Percentiles rank a stretch among this genome's conserved stretches.
phyloP scores from a whole-genome alignment of 352 stramenopile genomes.

The Peronospora farinosa region DNA sequence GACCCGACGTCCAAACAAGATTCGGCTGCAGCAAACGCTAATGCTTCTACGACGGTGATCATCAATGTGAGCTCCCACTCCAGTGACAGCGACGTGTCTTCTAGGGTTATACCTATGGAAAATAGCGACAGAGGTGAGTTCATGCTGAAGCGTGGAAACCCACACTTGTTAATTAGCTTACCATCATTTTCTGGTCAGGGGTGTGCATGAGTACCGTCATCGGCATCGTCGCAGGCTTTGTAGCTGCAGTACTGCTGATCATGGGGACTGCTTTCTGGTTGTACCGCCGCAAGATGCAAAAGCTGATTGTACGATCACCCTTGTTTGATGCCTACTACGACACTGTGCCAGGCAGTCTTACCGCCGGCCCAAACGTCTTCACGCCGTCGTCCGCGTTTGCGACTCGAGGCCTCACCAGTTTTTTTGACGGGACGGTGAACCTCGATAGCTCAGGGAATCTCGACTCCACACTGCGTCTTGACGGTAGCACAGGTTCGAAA shows the following conservation, averaged over 20 bases:
- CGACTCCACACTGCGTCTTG: constrained; percentile 22
- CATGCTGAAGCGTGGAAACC: neutral
- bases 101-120: constrained; percentile 5
- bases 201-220: constrained; percentile 19
- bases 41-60: constrained; percentile 21
- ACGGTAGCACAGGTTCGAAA: constrained; percentile 11
- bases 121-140: constrained; percentile 13
- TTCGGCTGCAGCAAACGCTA: constrained; percentile 16
- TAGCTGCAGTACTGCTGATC: constrained; percentile 19
- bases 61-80: constrained; percentile 12
- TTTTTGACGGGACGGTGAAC: constrained; percentile 21
- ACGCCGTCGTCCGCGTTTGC: constrained; percentile 7
- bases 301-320: constrained; percentile 6
- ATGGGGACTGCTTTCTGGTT: constrained; percentile 19
- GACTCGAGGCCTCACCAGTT: constrained; percentile 15
- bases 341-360: constrained; percentile 7
- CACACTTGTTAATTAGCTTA: neutral
- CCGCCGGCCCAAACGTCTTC: constrained; percentile 8
- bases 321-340: constrained; percentile 22
- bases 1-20: constrained; percentile 5
- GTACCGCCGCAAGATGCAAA: constrained; percentile 20
- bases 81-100: constrained; percentile 14
- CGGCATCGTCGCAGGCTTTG: constrained; percentile 14
- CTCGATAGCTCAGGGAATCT: constrained; percentile 20
- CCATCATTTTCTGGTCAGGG: constrained; percentile 27